Evolutionary conservation across 805 yeast genomes (phyloP).

Genomic region (Scheffersomyces stipitis): DNA sequence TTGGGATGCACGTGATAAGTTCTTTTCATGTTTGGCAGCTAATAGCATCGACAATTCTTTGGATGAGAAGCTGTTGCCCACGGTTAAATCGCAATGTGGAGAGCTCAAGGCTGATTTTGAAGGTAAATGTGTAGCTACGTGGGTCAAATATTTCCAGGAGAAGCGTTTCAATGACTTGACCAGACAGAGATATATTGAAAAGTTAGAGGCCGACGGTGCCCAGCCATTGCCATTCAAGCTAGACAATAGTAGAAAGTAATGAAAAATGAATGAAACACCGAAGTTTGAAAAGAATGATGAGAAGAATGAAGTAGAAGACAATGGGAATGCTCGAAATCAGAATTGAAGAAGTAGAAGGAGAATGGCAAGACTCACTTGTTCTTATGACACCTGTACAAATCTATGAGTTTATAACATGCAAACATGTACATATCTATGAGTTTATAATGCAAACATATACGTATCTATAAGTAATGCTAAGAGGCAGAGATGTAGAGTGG

Average conservation of each 20-base stretch:
- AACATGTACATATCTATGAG: too few relatives aligned
- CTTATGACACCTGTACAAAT: too few relatives aligned
- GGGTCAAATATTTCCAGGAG: constrained; percentile 90
- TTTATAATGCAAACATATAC: too few relatives aligned
- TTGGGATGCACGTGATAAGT: constrained; percentile 87
- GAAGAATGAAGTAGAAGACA: too few relatives aligned
- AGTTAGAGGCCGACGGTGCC: constrained; percentile 71
- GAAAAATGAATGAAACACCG: too few relatives aligned
- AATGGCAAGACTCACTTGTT: too few relatives aligned
- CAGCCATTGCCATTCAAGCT: constrained; percentile 27
- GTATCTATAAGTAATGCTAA: constrained; percentile 17
- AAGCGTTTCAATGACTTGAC: constrained; percentile 77
- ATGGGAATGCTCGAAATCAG: too few relatives aligned
- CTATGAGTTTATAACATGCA: too few relatives aligned
- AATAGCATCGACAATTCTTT: constrained; percentile 69
- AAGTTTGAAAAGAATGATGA: too few relatives aligned
- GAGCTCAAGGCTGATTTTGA: constrained; percentile 58
- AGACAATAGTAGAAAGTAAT: constrained; percentile 23
- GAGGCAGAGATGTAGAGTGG: constrained; percentile 32
- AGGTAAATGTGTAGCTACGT: constrained; percentile 75
- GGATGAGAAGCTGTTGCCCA: constrained; percentile 47
- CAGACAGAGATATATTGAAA: constrained; percentile 64
- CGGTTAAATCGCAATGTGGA: constrained; percentile 59
- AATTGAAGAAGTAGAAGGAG: too few relatives aligned
- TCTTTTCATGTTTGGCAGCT: constrained; percentile 70